Conservation (phyloP, 495 filamentous ascomycete species). For the Talaromyces adpressus region DNA sequence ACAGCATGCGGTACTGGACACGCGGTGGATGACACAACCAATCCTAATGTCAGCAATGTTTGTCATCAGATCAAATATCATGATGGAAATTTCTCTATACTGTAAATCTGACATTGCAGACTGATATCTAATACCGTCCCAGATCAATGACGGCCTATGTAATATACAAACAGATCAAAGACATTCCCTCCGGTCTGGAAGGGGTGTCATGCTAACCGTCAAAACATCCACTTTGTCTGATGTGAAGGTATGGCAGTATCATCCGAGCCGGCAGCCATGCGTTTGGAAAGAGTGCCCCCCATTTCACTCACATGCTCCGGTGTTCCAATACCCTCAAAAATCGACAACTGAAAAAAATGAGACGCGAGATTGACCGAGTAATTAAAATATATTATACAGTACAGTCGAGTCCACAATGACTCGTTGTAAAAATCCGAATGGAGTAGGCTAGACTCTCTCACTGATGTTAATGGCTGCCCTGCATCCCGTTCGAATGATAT, state of each 20-base stretch:
- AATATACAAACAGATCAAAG: not conserved
- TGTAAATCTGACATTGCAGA: not conserved
- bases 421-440: not conserved
- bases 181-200: not conserved
- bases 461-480: constrained; percentile 89
- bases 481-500: constrained; percentile 80
- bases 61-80: not conserved
- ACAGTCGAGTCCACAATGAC: not conserved
- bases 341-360: too few relatives aligned
- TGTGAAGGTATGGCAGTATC: not conserved
- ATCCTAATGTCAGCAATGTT: not conserved
- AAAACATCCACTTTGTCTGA: not conserved
- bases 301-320: not conserved
- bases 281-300: not conserved
- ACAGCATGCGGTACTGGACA: too few relatives aligned
- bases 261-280: not conserved
- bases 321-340: too few relatives aligned
- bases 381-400: not conserved
- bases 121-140: not conserved
- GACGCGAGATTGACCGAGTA: too few relatives aligned
- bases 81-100: not conserved
- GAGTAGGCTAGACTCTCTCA: constrained; percentile 59
- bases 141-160: not conserved
- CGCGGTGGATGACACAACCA: not conserved
- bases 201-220: not conserved